phyloP scores from a whole-genome alignment of 805 yeast genomes.

The Peterozyma toletana region DNA sequence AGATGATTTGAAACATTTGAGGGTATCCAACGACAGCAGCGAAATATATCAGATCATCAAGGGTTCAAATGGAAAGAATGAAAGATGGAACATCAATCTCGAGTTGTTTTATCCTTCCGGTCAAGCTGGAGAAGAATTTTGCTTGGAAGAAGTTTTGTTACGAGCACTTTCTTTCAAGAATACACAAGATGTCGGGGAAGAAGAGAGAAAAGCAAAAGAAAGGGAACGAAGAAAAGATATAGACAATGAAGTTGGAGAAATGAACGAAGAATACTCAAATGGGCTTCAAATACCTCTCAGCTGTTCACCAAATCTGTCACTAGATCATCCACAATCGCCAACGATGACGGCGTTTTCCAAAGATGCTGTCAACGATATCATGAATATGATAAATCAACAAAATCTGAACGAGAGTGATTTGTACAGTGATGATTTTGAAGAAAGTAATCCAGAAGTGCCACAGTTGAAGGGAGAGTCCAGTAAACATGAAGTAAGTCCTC shows the following conservation, averaged over 20 bases:
- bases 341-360: constrained; percentile 74
- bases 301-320: neutral
- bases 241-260: too few species aligned
- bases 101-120: constrained; percentile 40
- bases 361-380: constrained; percentile 67
- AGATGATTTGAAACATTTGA: neutral
- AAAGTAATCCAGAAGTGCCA: constrained; percentile 9
- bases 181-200: neutral
- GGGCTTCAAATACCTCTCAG: neutral
- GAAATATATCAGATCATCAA: constrained; percentile 30
- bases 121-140: constrained; percentile 39
- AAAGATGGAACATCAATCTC: constrained; percentile 52
- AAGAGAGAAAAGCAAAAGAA: neutral
- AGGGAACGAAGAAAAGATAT: too few species aligned
- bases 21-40: neutral
- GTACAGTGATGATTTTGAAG: constrained; percentile 16
- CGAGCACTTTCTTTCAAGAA: constrained; percentile 12
- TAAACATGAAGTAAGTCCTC: constrained; percentile 5
- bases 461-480: constrained; percentile 15
- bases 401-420: constrained; percentile 20
- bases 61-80: constrained; percentile 52
- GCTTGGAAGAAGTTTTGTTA: constrained; percentile 62
- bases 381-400: constrained; percentile 66
- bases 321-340: constrained; percentile 46
- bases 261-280: too few species aligned